Conservation (phyloP, 2,329 filamentous ascomycete genomes). For the Verruconis gallopava region DNA sequence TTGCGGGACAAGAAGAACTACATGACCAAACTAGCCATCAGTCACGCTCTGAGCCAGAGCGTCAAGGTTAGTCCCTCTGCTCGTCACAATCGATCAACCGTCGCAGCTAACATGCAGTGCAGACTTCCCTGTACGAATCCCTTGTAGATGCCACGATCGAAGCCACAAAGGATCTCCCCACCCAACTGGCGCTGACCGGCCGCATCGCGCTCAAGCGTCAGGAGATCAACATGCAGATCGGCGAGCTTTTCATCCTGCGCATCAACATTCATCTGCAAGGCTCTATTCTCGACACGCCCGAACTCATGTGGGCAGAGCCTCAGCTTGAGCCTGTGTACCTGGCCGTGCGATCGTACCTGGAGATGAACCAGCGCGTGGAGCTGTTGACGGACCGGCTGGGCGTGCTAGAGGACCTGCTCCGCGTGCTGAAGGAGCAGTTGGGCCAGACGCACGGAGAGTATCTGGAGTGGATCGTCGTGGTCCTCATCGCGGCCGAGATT, state of each 20-base stretch:
- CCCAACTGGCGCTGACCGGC: conserved; percentile 83
- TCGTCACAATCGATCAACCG: no score
- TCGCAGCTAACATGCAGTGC: no score
- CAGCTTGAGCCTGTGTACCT: conserved; percentile 94
- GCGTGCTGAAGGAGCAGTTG: conserved; percentile 88
- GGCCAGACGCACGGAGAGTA: conserved; percentile 57
- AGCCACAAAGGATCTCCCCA: conserved; percentile 81
- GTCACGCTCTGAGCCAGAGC: conserved; percentile 86
- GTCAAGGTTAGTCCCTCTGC: conserved; percentile 60
- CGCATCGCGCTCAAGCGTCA: conserved; percentile 78
- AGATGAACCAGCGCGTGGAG: conserved; percentile 92
- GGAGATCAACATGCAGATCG: conserved; percentile 99
- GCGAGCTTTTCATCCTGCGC: conserved; percentile 90
- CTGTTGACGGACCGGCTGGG: conserved; percentile 80
- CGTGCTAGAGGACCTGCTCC: conserved; percentile 85
- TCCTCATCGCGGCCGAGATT: conserved; percentile 92
- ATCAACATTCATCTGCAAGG: conserved; percentile 98
- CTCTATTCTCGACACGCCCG: conserved; percentile 88
- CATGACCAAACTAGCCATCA: conserved; percentile 96
- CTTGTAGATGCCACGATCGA: conserved; percentile 89
- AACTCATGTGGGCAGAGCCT: conserved; percentile 97
- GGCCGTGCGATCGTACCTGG: conserved; percentile 85
- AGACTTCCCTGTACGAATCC: conserved; percentile 93
- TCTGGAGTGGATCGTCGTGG: conserved; percentile 53
- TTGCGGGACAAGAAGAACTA: conserved; percentile 88